Evolutionary conservation across 2,329 filamentous ascomycete species (phyloP).

Genomic region (Thelonectria discophora): DNA sequence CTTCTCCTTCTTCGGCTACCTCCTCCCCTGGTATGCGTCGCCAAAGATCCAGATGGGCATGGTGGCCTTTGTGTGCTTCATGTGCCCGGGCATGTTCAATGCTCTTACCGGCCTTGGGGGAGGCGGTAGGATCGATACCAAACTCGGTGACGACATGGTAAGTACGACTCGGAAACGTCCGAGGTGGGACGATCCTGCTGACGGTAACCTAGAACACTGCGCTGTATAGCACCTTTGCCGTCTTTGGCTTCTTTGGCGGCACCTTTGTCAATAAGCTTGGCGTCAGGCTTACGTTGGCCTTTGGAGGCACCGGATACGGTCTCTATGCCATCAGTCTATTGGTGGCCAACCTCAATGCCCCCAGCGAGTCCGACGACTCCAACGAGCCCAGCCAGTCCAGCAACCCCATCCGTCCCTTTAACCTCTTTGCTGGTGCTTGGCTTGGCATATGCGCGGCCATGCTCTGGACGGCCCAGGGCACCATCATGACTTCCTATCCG

Average conservation of each 20-base stretch:
- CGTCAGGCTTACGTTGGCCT: slow-evolving; percentile 35
- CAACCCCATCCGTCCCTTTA: slow-evolving; percentile 51
- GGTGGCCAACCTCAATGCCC: no score
- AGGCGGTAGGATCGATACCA: slow-evolving; percentile 60
- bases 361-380: no score
- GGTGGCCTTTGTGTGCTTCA: slow-evolving; percentile 65
- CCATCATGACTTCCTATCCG: slow-evolving; percentile 91
- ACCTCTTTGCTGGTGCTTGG: slow-evolving; percentile 77
- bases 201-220: slow-evolving; percentile 61
- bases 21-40: slow-evolving; percentile 71
- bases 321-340: slow-evolving; percentile 76
- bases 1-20: slow-evolving; percentile 30
- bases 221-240: slow-evolving; percentile 73
- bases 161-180: background rate
- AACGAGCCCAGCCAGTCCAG: slow-evolving; percentile 77
- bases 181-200: no score
- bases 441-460: slow-evolving; percentile 82
- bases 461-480: slow-evolving; percentile 83
- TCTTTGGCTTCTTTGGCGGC: slow-evolving; percentile 73
- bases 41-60: slow-evolving; percentile 75
- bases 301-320: slow-evolving; percentile 53
- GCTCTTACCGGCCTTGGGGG: slow-evolving; percentile 72
- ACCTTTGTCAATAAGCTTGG: slow-evolving; percentile 68
- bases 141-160: slow-evolving; percentile 50
- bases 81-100: slow-evolving; percentile 79